phyloP scores from a whole-genome alignment of 2,329 filamentous ascomycete genomes.

The Alternaria incomplexa region DNA sequence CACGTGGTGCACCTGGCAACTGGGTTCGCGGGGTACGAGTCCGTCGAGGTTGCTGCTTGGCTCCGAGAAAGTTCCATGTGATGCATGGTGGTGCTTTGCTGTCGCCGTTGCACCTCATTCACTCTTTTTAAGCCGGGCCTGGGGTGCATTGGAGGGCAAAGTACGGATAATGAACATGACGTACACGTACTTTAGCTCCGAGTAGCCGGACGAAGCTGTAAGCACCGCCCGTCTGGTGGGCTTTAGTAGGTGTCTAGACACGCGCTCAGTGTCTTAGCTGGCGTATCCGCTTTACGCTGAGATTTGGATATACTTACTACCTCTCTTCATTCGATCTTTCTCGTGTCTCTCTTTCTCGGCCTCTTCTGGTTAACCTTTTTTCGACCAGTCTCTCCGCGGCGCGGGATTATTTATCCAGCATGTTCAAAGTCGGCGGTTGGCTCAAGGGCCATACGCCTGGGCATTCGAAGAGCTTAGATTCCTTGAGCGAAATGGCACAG shows the following conservation, averaged over 20 bases:
- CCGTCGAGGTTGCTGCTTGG: constrained; percentile 1
- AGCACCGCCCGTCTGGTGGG: constrained; percentile 11
- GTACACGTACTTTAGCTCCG: constrained; percentile 23
- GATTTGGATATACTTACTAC: background rate
- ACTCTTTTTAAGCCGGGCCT: background rate
- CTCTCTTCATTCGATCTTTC: background rate
- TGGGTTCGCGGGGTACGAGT: constrained; percentile 9
- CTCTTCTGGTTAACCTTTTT: background rate
- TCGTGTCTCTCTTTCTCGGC: background rate
- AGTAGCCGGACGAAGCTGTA: constrained; percentile 21
- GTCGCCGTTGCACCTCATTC: background rate
- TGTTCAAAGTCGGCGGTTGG: constrained; percentile 49
- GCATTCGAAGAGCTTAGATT: constrained; percentile 63
- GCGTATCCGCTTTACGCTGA: background rate
- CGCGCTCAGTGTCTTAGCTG: constrained; percentile 4
- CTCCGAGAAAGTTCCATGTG: background rate
- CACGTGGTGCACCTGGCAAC: constrained; percentile 20
- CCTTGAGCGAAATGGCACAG: constrained; percentile 64
- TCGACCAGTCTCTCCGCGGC: background rate
- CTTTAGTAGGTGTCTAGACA: constrained; percentile 7
- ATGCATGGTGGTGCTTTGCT: background rate
- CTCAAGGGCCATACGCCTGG: constrained; percentile 43
- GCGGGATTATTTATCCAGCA: constrained; percentile 12
- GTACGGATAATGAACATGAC: constrained; percentile 16
- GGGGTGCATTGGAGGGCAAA: background rate